Evolutionary conservation across 2,329 filamentous ascomycete species (phyloP), one percentile per base, ranked within the genome.

Genomic region (Diatrype stigma): DNA sequence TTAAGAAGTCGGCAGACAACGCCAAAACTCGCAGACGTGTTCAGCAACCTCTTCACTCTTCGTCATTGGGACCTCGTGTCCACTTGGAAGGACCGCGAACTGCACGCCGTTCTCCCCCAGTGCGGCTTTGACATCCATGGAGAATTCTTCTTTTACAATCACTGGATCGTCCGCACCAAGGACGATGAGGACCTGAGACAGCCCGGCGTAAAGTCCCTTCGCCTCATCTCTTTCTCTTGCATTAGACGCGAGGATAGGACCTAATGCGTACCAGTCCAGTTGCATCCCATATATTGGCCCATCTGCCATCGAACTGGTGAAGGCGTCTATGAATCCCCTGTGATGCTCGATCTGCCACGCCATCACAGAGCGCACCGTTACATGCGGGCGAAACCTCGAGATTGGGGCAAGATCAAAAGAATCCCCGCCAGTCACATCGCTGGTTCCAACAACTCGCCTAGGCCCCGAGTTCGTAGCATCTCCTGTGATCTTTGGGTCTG

Each of bases 261-360:
- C 76, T 30, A 91, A 72, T 1, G 73, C 68, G 22, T 64, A 64
- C 88, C 87, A 93, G 40, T 81, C 74, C 35, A 75, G 73, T 50
- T 83, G 77, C 56, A 86, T 79, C 12, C 78, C 77, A 54, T 85
- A 81, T 21, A 92, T 82, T 0, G 89, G 89, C 2, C 84, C 85
- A 60, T 87, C 70, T 19, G 84, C 77, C 58, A 93, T 85, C 28
- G 80, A 84, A 51, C 82, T 87, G 60, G 90, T 78, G 61, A 91
- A 91, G 0, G 87, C 80, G 2, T 75, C 73, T 5, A 90, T 73
- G 61, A 90, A 92, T 0, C 87, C 89, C 1, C 66, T 62, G 63
- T 93, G 87, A 26, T 79, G 63, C 34, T 75, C 71, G 19, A 90
- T 70, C 67, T 93, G 89, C 86, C 88, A 91, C 44, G 73, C 69